A percentile compares a stretch with the other conserved stretches of the same genome.
These are phyloP conservation scores for Mytilinidion resinicola DNA, from an alignment of 495 filamentous ascomycete species.

Conservation along the genomic window DNA sequence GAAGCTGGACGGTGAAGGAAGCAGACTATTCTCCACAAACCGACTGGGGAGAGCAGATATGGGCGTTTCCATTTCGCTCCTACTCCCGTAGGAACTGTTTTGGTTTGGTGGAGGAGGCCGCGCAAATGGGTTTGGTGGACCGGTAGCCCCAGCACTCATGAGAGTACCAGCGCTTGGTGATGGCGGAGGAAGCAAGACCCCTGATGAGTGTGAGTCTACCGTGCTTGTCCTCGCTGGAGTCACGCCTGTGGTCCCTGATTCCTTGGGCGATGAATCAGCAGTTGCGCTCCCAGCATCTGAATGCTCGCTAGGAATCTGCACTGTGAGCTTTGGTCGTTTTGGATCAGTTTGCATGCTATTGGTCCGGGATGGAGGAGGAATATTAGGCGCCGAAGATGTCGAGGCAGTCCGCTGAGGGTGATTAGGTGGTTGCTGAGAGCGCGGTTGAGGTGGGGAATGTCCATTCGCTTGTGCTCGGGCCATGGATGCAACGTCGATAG, in stretches of 20 bases:
- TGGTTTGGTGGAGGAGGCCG: slow-evolving; percentile 64
- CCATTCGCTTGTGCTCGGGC: slow-evolving; percentile 35
- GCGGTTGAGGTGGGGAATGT: slow-evolving; percentile 21
- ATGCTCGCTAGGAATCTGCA: slow-evolving; percentile 88
- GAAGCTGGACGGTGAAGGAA: slow-evolving; percentile 84
- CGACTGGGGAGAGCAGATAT: slow-evolving; percentile 94
- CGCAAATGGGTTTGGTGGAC: slow-evolving; percentile 93
- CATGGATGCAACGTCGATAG: slow-evolving; percentile 55
- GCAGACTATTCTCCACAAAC: slow-evolving; percentile 75
- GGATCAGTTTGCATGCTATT: slow-evolving; percentile 57
- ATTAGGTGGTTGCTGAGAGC: slow-evolving; percentile 5
- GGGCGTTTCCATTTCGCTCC: slow-evolving; percentile 83
- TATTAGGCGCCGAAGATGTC: slow-evolving; percentile 27
- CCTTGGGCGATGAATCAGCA: slow-evolving; percentile 67
- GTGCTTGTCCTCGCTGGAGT: slow-evolving; percentile 47
- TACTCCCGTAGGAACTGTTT: slow-evolving; percentile 47
- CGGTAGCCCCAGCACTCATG: slow-evolving; percentile 83
- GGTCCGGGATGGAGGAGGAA: slow-evolving; percentile 60
- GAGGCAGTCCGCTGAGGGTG: slow-evolving; percentile 29
- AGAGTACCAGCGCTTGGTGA: slow-evolving; percentile 82
- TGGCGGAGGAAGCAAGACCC: slow-evolving; percentile 83
- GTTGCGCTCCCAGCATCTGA: slow-evolving; percentile 78
- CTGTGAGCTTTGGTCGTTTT: slow-evolving; percentile 76
- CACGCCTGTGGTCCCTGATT: slow-evolving; percentile 48
- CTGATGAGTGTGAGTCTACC: slow-evolving; percentile 53